Base-by-base conservation (phyloP, 2,329 filamentous ascomycete species). In the Blastomyces parvus region DNA sequence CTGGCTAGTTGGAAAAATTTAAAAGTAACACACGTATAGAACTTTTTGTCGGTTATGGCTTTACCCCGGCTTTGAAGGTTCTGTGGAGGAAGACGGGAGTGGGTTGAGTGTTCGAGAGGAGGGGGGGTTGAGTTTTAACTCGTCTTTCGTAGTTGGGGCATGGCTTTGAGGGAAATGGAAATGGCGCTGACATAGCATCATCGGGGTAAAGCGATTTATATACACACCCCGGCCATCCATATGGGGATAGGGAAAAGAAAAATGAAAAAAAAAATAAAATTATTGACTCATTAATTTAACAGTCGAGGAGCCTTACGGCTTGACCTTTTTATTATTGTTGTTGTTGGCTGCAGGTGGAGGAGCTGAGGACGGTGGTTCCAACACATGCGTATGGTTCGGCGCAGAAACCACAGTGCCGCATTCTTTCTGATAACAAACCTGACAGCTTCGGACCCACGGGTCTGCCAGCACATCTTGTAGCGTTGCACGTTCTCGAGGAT, bases 401-500 rank as follows among this genome's bases (percentile, higher is more conserved):
- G 89, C 89, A 58, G 83, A 86, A 64, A 90, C 80, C 19, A 96
- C 84, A 58, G 83, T 81, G 1, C 91, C 91, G 30, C 85, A 86
- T 62, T 89, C 82, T 72, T 96, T 82, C 70, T 87, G 93, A 66
- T 87, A 83, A 74, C 94, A 99, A 52, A 96, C 91, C 25, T 88
- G 81, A 40, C 90, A 90, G 69, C 88, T 87, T 58, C 86, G 85
- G n/a, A 97, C 86, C 94, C 94, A 99, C 19, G 88, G 86, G 72
- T 99, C 93, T 27, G 87, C 84, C 60, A 97, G 77, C 22, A 99
- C 89, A 71, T 99, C 91, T 30, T 88, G 82, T 80, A 99, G 88
- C 2, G 84, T 90, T 2, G 91, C 93, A 63, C 94, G 85, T 67
- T 88, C 88, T 72, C 85, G 88, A 0, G 92, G 91, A 70, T 96